Evolutionary conservation across 495 filamentous ascomycete species (phyloP), one percentile per base, ranked within the genome.

Genomic region (Daldinia grandis): DNA sequence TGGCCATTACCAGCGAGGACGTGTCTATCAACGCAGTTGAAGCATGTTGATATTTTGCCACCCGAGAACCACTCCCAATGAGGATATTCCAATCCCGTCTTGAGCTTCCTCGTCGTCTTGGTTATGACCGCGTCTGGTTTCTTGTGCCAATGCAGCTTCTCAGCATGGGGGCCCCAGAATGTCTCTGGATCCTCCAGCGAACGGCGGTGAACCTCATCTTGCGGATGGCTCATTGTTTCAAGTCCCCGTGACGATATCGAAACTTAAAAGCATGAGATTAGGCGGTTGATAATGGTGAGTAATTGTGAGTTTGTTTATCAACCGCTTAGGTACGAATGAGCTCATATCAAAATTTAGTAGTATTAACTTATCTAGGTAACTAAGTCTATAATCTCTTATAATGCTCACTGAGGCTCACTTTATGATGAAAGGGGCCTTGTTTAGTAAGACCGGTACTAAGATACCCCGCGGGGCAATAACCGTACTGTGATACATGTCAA

Each of bases 1-100:
- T 90, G 87, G 9, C 94, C 95, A 65, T 88, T 81, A 17, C 93
- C 93, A 7, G 84, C 85, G 19, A 88, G 80, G 15, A 98, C 93
- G 78, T 97, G 95, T 19, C 94, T 85, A 76, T 97, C 94, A 30
- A 98, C 81, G 72, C 93, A 95, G 76, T 98, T 98, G 79, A 91
- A 97, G 57, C 89, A 90, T 0, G 94, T 97, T 27, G 92, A 96
- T 74, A 98, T 91, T 80, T 94, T 89, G 51, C 94, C 94, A 62
- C 87, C 92, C 0, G 93, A 88, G 70, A 97, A 98, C 94, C 93
- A 98, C 31, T 87, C 86, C 92, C 93, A 97, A 73, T 90, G 83
- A 27, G 79, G 79, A 64, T 86, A 84, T 7, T 76, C 62, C 5
- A 66, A 64, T 31, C 81, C 82, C 37, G 64, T 78, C 30, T 69